Base-by-base conservation (phyloP, 768 basidiomycete genomes). In the Cantharellus anzutake region DNA sequence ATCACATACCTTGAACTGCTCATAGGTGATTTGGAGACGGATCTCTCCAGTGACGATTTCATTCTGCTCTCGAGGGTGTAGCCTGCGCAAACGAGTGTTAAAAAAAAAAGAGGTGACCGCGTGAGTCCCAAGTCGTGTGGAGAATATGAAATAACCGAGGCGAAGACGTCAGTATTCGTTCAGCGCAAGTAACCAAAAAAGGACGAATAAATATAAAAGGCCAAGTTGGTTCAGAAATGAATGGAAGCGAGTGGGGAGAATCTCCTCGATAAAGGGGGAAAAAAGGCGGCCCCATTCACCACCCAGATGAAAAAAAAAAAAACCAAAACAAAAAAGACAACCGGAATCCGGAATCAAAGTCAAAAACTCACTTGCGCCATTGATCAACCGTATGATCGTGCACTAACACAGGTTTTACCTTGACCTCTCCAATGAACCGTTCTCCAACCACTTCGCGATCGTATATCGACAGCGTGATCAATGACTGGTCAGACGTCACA, bases 351-450 rank as follows among this genome's bases (percentile, higher is more conserved):
- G 11, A 48, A 11, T 48, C 29, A 55, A 11, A 37, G 52, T 55
- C 14, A 42, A 41, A 50, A 37, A 80, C 89, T 69, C 68, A 92
- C 87, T 87, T 85, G 80, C 85, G 89, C 94, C 94, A 99, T 68
- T 91, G 85, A 73, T 99, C 94, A 59, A 97, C 83, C 7, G 88
- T 87, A 68, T 89, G 88, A 66, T 93, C 91, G 70, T 97, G 90
- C n/a, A 85, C 73, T 53, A 96, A 78, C 7, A 84, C 74, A 3
- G 93, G 94, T 70, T 88, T 91, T 67, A 98, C 84, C 68, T 97
- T 89, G 50, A 92, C 75, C 4, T 83, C 81, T 16, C 96, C 96
- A 55, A 98, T 74, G 74, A 97, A 98, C 60, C 81, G 81, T 66
- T 90, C 89, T 63, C 87, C 88, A 61, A 78, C 78, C 44, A 79